These are phyloP conservation scores for Phylloporus rhodoxanthus DNA, from an alignment of 768 basidiomycete genomes.

Conservation along the genomic window DNA sequence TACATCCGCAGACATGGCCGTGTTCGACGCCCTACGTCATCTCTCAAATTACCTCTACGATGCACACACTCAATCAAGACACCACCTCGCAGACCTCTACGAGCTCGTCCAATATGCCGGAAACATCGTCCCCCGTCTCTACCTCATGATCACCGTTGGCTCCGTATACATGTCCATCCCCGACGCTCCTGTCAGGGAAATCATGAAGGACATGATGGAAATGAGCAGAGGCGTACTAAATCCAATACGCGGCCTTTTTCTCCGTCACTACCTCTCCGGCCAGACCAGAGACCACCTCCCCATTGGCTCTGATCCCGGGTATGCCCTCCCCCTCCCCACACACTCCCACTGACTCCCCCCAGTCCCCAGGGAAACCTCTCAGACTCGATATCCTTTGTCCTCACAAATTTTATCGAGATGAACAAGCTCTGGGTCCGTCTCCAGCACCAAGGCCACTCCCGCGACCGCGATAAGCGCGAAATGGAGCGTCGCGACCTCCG, in stretches of 20 bases:
- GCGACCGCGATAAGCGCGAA: conserved; percentile 96
- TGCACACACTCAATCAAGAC: conserved; percentile 83
- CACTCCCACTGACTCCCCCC: background rate
- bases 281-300: conserved; percentile 97
- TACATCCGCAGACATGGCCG: conserved; percentile 77
- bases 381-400: conserved; percentile 92
- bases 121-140: conserved; percentile 88
- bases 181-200: conserved; percentile 96
- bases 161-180: conserved; percentile 99
- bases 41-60: conserved; percentile 96
- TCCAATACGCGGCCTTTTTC: conserved; percentile 92
- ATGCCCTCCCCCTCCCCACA: conserved; percentile 15
- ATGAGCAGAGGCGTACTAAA: conserved; percentile 97
- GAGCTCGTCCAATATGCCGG: conserved; percentile 99
- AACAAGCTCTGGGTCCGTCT: conserved; percentile 99
- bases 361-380: conserved; percentile 87
- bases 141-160: conserved; percentile 99
- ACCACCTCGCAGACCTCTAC: conserved; percentile 97
- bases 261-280: conserved; percentile 93
- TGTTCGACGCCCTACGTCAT: conserved; percentile 93
- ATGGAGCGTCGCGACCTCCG: conserved; percentile 92
- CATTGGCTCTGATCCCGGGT: conserved; percentile 80
- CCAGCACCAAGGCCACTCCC: conserved; percentile 95
- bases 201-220: conserved; percentile 99
- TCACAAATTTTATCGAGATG: conserved; percentile 99